These are phyloP conservation scores for Selenicereus undatus DNA, from an alignment of 148 eudicot species.

Conservation along the genomic window DNA sequence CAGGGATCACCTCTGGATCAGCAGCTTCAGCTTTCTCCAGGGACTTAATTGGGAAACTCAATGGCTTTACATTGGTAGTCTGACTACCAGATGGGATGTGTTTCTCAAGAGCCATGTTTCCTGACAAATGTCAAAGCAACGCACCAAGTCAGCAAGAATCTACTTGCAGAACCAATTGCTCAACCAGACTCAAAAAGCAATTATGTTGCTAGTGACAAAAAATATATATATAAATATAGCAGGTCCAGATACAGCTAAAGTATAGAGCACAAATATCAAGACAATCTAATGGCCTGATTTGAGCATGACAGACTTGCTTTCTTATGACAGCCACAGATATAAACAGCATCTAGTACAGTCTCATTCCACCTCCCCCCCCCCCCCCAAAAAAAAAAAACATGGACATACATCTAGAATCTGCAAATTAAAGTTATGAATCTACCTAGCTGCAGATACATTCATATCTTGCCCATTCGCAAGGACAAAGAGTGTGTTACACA, in stretches of 20 bases:
- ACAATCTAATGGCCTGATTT: background rate
- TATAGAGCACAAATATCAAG: background rate
- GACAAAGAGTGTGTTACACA: too few species aligned
- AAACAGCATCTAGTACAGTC: background rate
- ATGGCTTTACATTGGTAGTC: conserved; percentile 47
- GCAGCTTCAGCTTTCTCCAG: conserved; percentile 42
- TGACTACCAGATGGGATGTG: conserved; percentile 48
- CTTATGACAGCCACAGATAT: background rate
- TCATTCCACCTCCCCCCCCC: background rate
- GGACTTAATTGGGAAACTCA: conserved; percentile 56
- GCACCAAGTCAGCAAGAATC: conserved; percentile 14
- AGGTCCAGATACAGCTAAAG: background rate
- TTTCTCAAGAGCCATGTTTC: conserved; percentile 80
- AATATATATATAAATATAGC: background rate
- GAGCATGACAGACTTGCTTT: background rate
- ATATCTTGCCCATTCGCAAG: too few species aligned
- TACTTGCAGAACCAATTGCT: background rate
- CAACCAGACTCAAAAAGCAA: background rate
- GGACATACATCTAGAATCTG: background rate
- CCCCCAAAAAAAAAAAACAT: background rate
- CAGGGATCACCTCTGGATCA: conserved; percentile 34
- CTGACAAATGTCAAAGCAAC: conserved; percentile 28
- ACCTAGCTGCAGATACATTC: background rate
- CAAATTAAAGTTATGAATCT: background rate
- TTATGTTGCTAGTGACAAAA: background rate